Evolutionary conservation across 1,139 yeast species (phyloP).

Genomic region (Casaregolazyma suthepensis): DNA sequence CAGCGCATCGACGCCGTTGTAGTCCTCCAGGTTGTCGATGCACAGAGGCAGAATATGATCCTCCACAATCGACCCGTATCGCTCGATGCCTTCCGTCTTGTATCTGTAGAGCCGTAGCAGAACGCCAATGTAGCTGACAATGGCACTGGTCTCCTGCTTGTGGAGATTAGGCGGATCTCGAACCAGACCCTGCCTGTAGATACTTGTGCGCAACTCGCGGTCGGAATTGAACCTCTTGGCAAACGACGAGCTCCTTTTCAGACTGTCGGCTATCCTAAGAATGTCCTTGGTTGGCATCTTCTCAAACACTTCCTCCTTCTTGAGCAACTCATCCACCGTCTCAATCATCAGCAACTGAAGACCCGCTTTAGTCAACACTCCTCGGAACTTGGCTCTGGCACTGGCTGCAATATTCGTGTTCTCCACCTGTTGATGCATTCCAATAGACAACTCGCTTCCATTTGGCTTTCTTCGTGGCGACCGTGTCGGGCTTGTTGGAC

Average conservation of each 20-base stretch:
- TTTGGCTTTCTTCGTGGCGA: conserved; percentile 2
- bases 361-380: conserved; percentile 88
- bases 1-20: conserved; percentile 60
- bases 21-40: conserved; percentile 61
- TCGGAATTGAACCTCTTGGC: conserved; percentile 85
- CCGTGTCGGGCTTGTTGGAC: not conserved
- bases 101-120: conserved; percentile 78
- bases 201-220: conserved; percentile 72
- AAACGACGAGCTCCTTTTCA: conserved; percentile 69
- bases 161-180: conserved; percentile 86
- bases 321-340: conserved; percentile 68
- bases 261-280: conserved; percentile 50
- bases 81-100: conserved; percentile 36
- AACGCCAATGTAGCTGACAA: conserved; percentile 78
- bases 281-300: conserved; percentile 62
- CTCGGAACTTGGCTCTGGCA: conserved; percentile 42
- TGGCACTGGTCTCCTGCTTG: conserved; percentile 86
- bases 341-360: conserved; percentile 86
- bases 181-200: conserved; percentile 90
- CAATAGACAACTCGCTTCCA: conserved; percentile 9
- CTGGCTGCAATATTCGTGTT: conserved; percentile 5
- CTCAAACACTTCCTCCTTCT: conserved; percentile 60
- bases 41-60: conserved; percentile 64
- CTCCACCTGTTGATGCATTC: conserved; percentile 13
- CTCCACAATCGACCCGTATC: conserved; percentile 43